Evolutionary conservation across 192 early-diverging fungal species (phyloP), one percentile per base, ranked within the genome.

Genomic region (Coemansia sp.): DNA sequence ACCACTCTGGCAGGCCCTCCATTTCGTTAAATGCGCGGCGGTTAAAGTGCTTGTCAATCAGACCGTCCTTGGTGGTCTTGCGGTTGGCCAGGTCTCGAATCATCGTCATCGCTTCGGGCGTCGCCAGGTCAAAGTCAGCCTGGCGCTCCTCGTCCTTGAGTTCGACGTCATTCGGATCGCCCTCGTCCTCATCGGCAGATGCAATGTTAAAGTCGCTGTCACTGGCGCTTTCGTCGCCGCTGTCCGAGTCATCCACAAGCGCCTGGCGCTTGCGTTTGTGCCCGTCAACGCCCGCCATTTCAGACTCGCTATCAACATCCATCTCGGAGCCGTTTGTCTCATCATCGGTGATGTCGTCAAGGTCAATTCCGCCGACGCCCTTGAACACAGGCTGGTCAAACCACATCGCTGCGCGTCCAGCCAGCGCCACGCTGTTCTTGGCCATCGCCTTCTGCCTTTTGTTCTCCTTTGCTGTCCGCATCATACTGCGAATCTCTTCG

Each of bases 341-440:
- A 6, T 85, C 82, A 25, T 87, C 85, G 0, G 85, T 82, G 47
- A 83, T 80, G 29, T 85, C 82, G 54, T 81, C 71, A 21, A 73
- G 60, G 22, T 84, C 73, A 19, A 83, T 77, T 19, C 81, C 83
- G 53, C 83, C 69, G 28, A 73, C 32, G 21, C 83, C 84, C 64
- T 93, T 87, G 77, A 98, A 98, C 18, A 96, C 62, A 0, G 92
- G 91, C 71, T 98, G 94, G 69, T 95, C 90, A 81, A 98, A 98
- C 82, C 96, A 98, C 72, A 94, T 82, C n/a, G 86, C 82, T 5
- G 96, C 92, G 12, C 86, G 88, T 32, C 88, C 91, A 3, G 89
- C 91, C 27, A 98, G 83, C 49, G 58, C 60, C 9, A 45, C 61
- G 21, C 51, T 81, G 12, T 38, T 24, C 24, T 65, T 60, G 67